phyloP scores from a whole-genome alignment of 176 grass and related monocot genomes.

The Rhynchospora tenuis region DNA sequence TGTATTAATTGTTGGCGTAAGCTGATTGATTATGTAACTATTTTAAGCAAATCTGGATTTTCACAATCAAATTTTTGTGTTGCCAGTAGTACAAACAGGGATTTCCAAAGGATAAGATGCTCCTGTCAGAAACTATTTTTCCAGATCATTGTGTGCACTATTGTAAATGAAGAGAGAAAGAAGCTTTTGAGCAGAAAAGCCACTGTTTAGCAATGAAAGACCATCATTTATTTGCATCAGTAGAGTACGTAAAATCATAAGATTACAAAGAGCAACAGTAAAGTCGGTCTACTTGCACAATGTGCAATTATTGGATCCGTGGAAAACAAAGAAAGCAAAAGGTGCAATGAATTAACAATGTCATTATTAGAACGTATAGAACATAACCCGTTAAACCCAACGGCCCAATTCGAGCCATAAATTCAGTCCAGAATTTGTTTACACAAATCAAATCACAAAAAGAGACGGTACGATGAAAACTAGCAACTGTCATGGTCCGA shows the following conservation, averaged over 20 bases:
- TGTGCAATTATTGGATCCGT: not conserved
- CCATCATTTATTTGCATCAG: not conserved
- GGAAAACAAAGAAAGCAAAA: not conserved
- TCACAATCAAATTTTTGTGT: not conserved
- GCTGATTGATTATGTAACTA: not conserved
- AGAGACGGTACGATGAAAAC: too few relatives aligned
- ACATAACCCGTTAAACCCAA: too few relatives aligned
- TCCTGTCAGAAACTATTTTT: not conserved
- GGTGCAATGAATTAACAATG: not conserved
- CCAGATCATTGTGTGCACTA: not conserved
- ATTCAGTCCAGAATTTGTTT: too few relatives aligned
- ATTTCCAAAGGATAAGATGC: not conserved
- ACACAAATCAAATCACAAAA: too few relatives aligned
- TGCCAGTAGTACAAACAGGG: not conserved
- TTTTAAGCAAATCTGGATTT: not conserved
- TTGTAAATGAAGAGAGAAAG: not conserved
- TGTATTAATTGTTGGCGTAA: not conserved
- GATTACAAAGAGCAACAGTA: not conserved
- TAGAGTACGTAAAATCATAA: not conserved
- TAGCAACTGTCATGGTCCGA: too few relatives aligned
- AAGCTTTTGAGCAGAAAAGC: not conserved
- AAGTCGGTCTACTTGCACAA: not conserved
- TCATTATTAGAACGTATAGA: too few relatives aligned
- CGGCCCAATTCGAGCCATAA: too few relatives aligned
- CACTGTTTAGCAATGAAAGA: not conserved